phyloP scores from a whole-genome alignment of 495 filamentous ascomycete species.

The Aspergillus hancockii region DNA sequence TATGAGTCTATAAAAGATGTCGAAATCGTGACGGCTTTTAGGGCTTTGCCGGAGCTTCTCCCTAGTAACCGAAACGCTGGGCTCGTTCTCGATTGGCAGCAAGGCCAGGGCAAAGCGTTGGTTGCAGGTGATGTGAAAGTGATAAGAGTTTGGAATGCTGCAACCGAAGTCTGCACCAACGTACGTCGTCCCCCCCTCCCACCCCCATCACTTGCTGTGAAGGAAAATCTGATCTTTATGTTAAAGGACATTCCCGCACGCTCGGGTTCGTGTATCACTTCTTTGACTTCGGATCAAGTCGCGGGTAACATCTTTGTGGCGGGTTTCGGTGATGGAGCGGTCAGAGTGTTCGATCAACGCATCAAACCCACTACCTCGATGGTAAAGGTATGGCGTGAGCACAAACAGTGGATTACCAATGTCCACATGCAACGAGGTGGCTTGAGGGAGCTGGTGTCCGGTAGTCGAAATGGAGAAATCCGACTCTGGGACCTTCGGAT shows the following conservation, averaged over 20 bases:
- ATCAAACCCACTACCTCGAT: slow-evolving; percentile 77
- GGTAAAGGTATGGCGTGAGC: slow-evolving; percentile 95
- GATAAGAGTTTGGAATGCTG: slow-evolving; percentile 93
- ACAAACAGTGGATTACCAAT: slow-evolving; percentile 89
- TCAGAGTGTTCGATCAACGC: slow-evolving; percentile 91
- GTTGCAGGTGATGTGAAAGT: slow-evolving; percentile 96
- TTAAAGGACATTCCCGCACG: slow-evolving; percentile 87
- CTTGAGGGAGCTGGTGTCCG: slow-evolving; percentile 82
- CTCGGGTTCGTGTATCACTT: slow-evolving; percentile 93
- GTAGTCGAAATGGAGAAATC: slow-evolving; percentile 86
- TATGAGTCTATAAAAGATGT: slow-evolving; percentile 70
- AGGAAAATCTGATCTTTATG: slow-evolving; percentile 9
- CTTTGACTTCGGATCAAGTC: slow-evolving; percentile 93
- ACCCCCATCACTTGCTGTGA: neutral
- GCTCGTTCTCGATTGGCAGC: slow-evolving; percentile 97
- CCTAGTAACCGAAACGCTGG: slow-evolving; percentile 91
- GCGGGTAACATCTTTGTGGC: slow-evolving; percentile 94
- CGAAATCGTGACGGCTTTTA: slow-evolving; percentile 89
- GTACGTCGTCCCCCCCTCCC: slow-evolving; percentile 38
- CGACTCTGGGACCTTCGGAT: slow-evolving; percentile 95
- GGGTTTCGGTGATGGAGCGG: slow-evolving; percentile 95
- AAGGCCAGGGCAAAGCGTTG: slow-evolving; percentile 89
- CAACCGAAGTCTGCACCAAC: slow-evolving; percentile 85
- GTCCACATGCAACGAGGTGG: slow-evolving; percentile 97
- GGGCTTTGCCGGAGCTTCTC: slow-evolving; percentile 87